Evolutionary conservation across 768 basidiomycete genomes (phyloP).

Genomic region (Phlebiopsis gigantea): DNA sequence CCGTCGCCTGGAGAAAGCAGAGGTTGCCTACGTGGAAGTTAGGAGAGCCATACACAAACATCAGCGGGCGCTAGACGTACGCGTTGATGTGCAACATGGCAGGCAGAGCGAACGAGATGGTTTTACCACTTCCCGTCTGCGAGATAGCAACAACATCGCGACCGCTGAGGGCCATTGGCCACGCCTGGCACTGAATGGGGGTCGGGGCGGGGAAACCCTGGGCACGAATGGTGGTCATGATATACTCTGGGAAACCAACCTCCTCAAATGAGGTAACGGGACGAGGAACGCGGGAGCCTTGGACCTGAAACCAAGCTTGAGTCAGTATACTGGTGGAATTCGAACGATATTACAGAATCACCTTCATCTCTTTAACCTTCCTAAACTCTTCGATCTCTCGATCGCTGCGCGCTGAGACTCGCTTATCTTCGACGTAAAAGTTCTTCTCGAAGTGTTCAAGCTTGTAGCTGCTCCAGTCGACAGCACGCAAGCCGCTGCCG

Average conservation of each 20-base stretch:
- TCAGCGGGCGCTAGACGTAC: slow-evolving; percentile 38
- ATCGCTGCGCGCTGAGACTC: slow-evolving; percentile 71
- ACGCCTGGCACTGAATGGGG: slow-evolving; percentile 97
- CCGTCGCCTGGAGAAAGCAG: slow-evolving; percentile 92
- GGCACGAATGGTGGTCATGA: slow-evolving; percentile 87
- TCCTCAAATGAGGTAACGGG: slow-evolving; percentile 93
- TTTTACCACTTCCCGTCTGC: slow-evolving; percentile 98
- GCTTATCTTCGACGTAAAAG: slow-evolving; percentile 90
- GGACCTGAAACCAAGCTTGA: slow-evolving; percentile 45
- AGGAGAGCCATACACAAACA: neutral
- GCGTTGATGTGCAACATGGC: slow-evolving; percentile 99
- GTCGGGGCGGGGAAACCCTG: slow-evolving; percentile 91
- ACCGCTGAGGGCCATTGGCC: slow-evolving; percentile 97
- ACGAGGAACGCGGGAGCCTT: slow-evolving; percentile 83
- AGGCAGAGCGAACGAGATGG: slow-evolving; percentile 95
- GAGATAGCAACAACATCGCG: slow-evolving; percentile 95
- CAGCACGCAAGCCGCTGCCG: slow-evolving; percentile 72
- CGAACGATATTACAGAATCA: slow-evolving; percentile 21
- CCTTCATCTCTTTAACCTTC: slow-evolving; percentile 82
- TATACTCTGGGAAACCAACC: slow-evolving; percentile 93
- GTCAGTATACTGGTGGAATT: neutral
- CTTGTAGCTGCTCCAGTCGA: slow-evolving; percentile 78
- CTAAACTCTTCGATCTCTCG: slow-evolving; percentile 88
- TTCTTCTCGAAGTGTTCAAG: slow-evolving; percentile 94
- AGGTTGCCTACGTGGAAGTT: slow-evolving; percentile 62